Conservation (phyloP, 2,329 filamentous ascomycete species). For the Aureobasidium uvarum region DNA sequence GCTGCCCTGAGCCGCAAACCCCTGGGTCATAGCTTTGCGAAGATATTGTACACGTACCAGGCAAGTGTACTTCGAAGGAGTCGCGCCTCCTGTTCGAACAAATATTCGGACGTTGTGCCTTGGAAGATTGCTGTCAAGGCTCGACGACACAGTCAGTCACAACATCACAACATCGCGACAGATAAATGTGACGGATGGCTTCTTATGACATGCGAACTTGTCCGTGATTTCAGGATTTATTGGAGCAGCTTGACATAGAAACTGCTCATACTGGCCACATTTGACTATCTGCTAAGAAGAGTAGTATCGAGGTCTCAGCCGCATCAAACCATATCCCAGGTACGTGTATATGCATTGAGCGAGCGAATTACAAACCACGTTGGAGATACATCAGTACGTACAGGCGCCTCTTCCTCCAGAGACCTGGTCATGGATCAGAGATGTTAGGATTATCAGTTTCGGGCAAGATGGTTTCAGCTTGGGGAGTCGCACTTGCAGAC, state of each 20-base stretch:
- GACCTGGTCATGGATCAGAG: background rate
- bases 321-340: background rate
- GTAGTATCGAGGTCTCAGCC: background rate
- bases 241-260: background rate
- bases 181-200: background rate
- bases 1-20: background rate
- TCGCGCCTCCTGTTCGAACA: background rate
- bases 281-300: background rate
- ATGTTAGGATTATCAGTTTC: background rate
- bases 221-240: background rate
- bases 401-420: background rate
- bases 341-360: too few species aligned
- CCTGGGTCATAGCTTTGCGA: background rate
- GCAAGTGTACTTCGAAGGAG: background rate
- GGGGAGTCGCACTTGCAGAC: background rate
- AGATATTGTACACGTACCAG: background rate
- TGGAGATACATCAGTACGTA: background rate
- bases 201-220: background rate
- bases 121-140: background rate
- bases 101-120: background rate
- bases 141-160: background rate
- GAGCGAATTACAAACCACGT: background rate
- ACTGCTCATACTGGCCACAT: background rate
- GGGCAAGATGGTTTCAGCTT: background rate
- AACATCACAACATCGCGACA: background rate